Evolutionary conservation across 768 basidiomycete genomes (phyloP), one percentile per base, ranked within the genome.

Genomic region (Tricholoma flavovirens): DNA sequence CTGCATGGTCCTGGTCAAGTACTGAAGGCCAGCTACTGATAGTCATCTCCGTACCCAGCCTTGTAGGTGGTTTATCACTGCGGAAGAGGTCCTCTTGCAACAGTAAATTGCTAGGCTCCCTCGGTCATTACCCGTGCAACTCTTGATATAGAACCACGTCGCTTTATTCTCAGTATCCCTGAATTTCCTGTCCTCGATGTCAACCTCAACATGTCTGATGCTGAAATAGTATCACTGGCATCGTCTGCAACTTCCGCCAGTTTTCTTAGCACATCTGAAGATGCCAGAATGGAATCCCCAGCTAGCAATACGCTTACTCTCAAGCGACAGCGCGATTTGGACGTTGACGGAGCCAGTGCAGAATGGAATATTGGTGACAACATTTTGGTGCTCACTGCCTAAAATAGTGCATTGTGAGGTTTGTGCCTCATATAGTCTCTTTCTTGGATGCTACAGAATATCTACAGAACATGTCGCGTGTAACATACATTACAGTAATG

Each of bases 341-440:
- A 87, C 55, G 80, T 88, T 0, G 85, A 88, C 21, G 66, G 62
- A 2, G 87, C 87, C 0, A 71, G 65, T 46, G 87, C 86, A 6
- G 83, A 88, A 66, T 91, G 89, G 88, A 75, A 73, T 32, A 76
- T 88, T 19, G 78, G 71, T 5, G 79, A 85, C 46, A 74, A 71
- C 7, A 58, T 70, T 45, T 65, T 90, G 51, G 66, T 82, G 4
- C 62, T 88, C 12, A 64, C 69, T 49, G 77, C 68, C 7, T 77
- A 60, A 69, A 48, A 51, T n/a, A 11, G 3, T 29, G n/a, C 40
- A 42, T 5, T 42, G 1, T 42, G 19, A 26, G 24, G 24, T 26
- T 26, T 21, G 17, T 10, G n/a, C 36, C 7, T 26, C 6, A 21
- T 3, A 9, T 12, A 17, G 5, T 17, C 38, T 17, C 38, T 40